Evolutionary conservation across 1,284 basidiomycete genomes (phyloP).

Genomic region (Tranzscheliella williamsii): DNA sequence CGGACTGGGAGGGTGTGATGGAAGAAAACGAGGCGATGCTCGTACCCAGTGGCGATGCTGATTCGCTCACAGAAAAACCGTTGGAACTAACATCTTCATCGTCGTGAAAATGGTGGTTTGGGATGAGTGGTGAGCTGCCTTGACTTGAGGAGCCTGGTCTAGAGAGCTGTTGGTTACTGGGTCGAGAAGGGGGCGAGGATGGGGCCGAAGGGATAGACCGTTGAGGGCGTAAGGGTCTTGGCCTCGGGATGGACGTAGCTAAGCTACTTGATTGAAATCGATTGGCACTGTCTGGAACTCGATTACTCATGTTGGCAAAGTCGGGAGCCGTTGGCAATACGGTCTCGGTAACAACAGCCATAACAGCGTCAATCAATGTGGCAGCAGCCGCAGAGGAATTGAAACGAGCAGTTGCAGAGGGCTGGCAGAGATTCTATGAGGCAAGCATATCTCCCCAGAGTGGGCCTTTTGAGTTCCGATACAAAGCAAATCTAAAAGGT

Average conservation of each 20-base stretch:
- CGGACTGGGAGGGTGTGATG: constrained; percentile 14
- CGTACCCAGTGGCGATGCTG: constrained; percentile 1
- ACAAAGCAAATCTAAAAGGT: too few species aligned
- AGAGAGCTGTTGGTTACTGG: neutral
- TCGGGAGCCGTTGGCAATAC: constrained; percentile 24
- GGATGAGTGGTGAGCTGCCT: constrained; percentile 16
- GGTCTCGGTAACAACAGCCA: constrained; percentile 28
- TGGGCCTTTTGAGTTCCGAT: too few species aligned
- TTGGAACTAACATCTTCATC: constrained; percentile 10
- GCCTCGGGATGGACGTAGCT: constrained; percentile 1
- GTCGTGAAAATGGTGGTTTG: constrained; percentile 28
- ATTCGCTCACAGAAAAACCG: neutral
- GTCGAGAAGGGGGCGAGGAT: constrained; percentile 4
- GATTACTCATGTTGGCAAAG: constrained; percentile 24
- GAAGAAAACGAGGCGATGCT: constrained; percentile 5
- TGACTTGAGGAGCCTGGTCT: constrained; percentile 9
- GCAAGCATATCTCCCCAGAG: too few species aligned
- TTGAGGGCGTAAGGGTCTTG: constrained; percentile 11
- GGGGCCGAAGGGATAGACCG: constrained; percentile 19
- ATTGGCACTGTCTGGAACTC: constrained; percentile 9
- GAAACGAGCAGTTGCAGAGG: too few species aligned
- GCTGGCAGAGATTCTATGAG: too few species aligned
- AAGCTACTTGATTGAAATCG: constrained; percentile 7
- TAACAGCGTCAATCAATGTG: constrained; percentile 4
- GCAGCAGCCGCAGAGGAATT: too few species aligned